Percentiles rank a stretch among this genome's conserved stretches.
Evolutionary conservation across 2,329 filamentous ascomycete species (phyloP).

Genomic region (Magnaporthiopsis rhizophila): DNA sequence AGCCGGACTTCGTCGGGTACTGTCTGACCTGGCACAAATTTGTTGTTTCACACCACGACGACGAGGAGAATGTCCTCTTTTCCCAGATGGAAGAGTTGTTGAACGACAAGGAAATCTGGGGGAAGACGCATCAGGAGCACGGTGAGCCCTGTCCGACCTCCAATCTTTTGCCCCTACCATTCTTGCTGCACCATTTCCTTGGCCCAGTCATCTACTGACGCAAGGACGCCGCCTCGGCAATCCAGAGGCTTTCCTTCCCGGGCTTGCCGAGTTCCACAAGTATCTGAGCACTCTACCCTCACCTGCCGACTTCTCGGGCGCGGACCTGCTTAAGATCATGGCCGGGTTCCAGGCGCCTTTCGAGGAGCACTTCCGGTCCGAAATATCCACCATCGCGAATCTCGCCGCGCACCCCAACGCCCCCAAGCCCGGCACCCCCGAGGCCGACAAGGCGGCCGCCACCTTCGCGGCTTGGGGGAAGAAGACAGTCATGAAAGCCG

Average conservation of each 20-base stretch:
- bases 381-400: slow-evolving; percentile 42
- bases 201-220: neutral
- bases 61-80: slow-evolving; percentile 51
- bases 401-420: slow-evolving; percentile 42
- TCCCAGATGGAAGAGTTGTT: slow-evolving; percentile 45
- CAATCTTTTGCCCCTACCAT: neutral
- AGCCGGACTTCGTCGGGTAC: slow-evolving; percentile 50
- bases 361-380: slow-evolving; percentile 46
- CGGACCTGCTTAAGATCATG: slow-evolving; percentile 42
- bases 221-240: neutral
- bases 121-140: slow-evolving; percentile 46
- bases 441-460: slow-evolving; percentile 35
- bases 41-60: slow-evolving; percentile 51
- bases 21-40: slow-evolving; percentile 50
- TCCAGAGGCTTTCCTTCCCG: slow-evolving; percentile 39
- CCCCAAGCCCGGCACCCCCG: slow-evolving; percentile 35
- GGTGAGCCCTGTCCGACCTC: slow-evolving; percentile 26
- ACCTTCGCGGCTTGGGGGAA: slow-evolving; percentile 56
- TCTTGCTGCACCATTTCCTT: neutral
- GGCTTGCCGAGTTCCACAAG: slow-evolving; percentile 41
- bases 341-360: slow-evolving; percentile 41
- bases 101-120: slow-evolving; percentile 41
- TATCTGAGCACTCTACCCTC: slow-evolving; percentile 38
- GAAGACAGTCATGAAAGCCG: slow-evolving; percentile 54
- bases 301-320: slow-evolving; percentile 33